phyloP scores from a whole-genome alignment of 2,329 filamentous ascomycete genomes.

The Ceratocystis papillata region DNA sequence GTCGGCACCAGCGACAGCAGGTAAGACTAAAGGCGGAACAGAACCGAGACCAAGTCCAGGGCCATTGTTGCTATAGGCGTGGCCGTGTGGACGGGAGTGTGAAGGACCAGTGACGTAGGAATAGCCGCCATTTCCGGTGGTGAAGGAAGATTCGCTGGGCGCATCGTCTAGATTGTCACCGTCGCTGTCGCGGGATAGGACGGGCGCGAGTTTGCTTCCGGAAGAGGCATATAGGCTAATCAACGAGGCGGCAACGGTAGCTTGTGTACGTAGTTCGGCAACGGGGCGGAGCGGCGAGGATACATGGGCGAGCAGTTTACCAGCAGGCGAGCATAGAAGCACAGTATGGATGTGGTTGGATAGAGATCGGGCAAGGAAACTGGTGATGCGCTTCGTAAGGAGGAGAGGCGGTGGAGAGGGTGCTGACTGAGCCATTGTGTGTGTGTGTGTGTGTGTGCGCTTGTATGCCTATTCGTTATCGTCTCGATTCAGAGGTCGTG shows the following conservation, averaged over 20 bases:
- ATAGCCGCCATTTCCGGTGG: slow-evolving; percentile 12
- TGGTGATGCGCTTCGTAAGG: slow-evolving; percentile 53
- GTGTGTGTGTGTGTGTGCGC: background rate
- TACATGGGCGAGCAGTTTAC: slow-evolving; percentile 54
- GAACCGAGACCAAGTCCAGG: background rate
- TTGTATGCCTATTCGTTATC: background rate
- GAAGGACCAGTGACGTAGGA: background rate
- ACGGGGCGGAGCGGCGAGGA: slow-evolving; percentile 44
- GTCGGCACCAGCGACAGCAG: background rate
- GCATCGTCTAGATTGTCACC: slow-evolving; percentile 26
- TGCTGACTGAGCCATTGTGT: slow-evolving; percentile 31
- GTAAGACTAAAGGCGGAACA: too few species aligned
- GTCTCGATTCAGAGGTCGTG: background rate
- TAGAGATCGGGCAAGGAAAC: slow-evolving; percentile 50
- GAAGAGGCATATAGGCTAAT: slow-evolving; percentile 47
- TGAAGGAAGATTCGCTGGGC: slow-evolving; percentile 19
- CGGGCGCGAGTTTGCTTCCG: slow-evolving; percentile 35
- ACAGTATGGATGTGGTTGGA: slow-evolving; percentile 48
- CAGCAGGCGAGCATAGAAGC: slow-evolving; percentile 48
- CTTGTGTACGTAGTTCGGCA: slow-evolving; percentile 49
- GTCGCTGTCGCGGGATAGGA: slow-evolving; percentile 32
- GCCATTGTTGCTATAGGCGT: background rate
- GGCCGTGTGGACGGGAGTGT: background rate
- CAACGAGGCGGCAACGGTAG: slow-evolving; percentile 52
- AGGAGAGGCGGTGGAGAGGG: slow-evolving; percentile 46